Evolutionary conservation across 805 yeast genomes (phyloP).

Genomic region (Maudiozyma pseudohumilis): DNA sequence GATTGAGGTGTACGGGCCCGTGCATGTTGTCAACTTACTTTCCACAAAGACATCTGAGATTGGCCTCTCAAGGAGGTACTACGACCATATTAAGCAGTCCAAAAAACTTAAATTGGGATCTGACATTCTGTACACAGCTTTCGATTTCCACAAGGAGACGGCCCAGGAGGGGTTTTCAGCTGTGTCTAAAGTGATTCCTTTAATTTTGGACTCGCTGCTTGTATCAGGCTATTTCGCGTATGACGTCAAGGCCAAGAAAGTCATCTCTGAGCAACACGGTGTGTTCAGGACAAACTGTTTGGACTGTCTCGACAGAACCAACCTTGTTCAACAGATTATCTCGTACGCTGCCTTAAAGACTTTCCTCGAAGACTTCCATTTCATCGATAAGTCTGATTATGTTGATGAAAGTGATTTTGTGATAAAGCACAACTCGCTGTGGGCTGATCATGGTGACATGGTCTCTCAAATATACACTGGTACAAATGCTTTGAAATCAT

Average conservation of each 20-base stretch:
- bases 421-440: slow-evolving; percentile 69
- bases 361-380: slow-evolving; percentile 36
- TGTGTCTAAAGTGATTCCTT: slow-evolving; percentile 58
- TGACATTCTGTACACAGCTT: slow-evolving; percentile 55
- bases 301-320: slow-evolving; percentile 92
- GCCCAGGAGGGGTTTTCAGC: slow-evolving; percentile 83
- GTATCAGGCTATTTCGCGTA: slow-evolving; percentile 77
- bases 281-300: slow-evolving; percentile 88
- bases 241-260: slow-evolving; percentile 46
- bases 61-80: slow-evolving; percentile 58
- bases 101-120: slow-evolving; percentile 22
- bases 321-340: slow-evolving; percentile 75
- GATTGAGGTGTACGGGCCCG: slow-evolving; percentile 69
- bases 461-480: slow-evolving; percentile 94
- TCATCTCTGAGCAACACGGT: slow-evolving; percentile 73
- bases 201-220: slow-evolving; percentile 54
- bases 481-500: slow-evolving; percentile 91
- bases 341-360: slow-evolving; percentile 60
- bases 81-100: slow-evolving; percentile 43
- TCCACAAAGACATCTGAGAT: slow-evolving; percentile 74
- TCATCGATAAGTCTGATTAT: slow-evolving; percentile 18
- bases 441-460: slow-evolving; percentile 99
- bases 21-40: slow-evolving; percentile 79
- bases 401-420: slow-evolving; percentile 44
- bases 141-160: slow-evolving; percentile 91